A percentile compares a stretch with the other conserved stretches of the same genome.
These are phyloP conservation scores for Phytophthora pluvialis DNA, from an alignment of 352 stramenopile species.

Conservation along the genomic window DNA sequence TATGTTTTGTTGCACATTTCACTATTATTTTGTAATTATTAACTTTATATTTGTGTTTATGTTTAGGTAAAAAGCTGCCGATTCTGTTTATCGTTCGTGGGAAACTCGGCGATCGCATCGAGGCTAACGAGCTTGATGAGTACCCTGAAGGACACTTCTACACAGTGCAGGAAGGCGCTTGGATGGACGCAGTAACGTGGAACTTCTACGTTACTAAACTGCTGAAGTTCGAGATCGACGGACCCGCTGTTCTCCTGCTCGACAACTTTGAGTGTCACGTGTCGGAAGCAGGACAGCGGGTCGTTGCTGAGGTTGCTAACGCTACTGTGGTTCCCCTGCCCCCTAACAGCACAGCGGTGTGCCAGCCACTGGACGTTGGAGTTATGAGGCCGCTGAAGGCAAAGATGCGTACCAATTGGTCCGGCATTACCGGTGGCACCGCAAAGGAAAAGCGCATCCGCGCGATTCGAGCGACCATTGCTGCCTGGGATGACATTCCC, in stretches of 20 bases:
- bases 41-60: no score
- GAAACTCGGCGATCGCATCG: conserved; percentile 1
- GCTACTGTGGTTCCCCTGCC: conserved; percentile 14
- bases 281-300: conserved; percentile 9
- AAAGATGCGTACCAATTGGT: conserved; percentile 1
- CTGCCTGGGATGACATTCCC: conserved; percentile 1
- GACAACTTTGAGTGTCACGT: conserved; percentile 33
- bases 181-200: not conserved
- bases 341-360: conserved; percentile 18
- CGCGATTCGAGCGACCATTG: no score
- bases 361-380: conserved; percentile 27
- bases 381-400: conserved; percentile 18
- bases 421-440: not conserved
- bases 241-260: conserved; percentile 19
- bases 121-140: not conserved
- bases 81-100: conserved; percentile 7
- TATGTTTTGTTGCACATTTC: conserved; percentile 1
- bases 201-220: not conserved
- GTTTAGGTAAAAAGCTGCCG: not conserved
- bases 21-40: not conserved
- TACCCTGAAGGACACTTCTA: conserved; percentile 6
- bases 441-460: no score
- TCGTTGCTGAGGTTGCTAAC: conserved; percentile 4
- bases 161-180: not conserved
- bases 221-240: conserved; percentile 9